Evolutionary conservation across 176 grass and related monocot species (phyloP).

Genomic region (Ampelocalamus luodianensis): DNA sequence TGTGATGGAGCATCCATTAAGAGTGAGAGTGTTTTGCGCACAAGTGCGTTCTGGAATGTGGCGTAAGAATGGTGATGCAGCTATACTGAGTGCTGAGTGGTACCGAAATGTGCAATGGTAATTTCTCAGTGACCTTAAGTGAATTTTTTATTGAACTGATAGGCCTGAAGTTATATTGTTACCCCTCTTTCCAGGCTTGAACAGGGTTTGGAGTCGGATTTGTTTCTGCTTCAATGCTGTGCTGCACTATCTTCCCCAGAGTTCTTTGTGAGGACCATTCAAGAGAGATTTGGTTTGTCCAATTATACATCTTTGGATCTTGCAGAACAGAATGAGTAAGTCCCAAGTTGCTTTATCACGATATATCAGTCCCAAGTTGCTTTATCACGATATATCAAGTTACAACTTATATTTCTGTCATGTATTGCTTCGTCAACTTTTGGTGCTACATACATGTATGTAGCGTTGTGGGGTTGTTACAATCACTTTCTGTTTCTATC

Average conservation of each 20-base stretch:
- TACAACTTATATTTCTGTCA: constrained; percentile 33
- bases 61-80: constrained; percentile 96
- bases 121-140: constrained; percentile 38
- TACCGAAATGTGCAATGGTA: constrained; percentile 94
- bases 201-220: constrained; percentile 91
- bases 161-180: constrained; percentile 39
- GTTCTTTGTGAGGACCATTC: constrained; percentile 85
- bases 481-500: constrained; percentile 25
- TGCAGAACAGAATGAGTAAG: constrained; percentile 86
- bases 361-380: constrained; percentile 31
- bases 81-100: constrained; percentile 78
- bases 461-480: constrained; percentile 19
- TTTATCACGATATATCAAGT: not conserved
- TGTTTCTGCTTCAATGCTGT: constrained; percentile 97
- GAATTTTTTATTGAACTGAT: constrained; percentile 33
- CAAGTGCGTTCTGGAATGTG: constrained; percentile 99
- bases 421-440: constrained; percentile 29
- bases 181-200: constrained; percentile 73
- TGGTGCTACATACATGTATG: not conserved
- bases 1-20: constrained; percentile 98
- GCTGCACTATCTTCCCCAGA: constrained; percentile 91
- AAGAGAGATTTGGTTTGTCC: constrained; percentile 89
- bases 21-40: constrained; percentile 89
- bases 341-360: constrained; percentile 21
- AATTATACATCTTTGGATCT: constrained; percentile 80